These are phyloP conservation scores for Chrysoporthe austroafricana DNA, from an alignment of 2,329 filamentous ascomycete genomes.

Conservation along the genomic window DNA sequence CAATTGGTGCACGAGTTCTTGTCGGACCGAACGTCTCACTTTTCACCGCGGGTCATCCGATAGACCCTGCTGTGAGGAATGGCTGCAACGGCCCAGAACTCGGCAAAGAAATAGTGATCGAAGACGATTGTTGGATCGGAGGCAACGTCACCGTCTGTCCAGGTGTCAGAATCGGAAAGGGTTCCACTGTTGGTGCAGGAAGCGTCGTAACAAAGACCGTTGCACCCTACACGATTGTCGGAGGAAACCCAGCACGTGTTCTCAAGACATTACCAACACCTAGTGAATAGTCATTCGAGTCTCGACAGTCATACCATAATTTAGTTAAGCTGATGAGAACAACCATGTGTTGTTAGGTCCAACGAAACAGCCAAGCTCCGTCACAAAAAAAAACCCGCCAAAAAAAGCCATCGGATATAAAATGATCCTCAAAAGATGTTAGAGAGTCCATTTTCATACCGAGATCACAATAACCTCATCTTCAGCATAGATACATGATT, in stretches of 20 bases:
- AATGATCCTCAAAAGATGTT: too few species aligned
- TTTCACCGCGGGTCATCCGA: conserved; percentile 75
- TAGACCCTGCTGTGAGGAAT: conserved; percentile 74
- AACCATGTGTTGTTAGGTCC: too few species aligned
- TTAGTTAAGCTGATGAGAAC: too few species aligned
- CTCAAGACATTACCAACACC: conserved; percentile 41
- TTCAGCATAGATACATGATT: too few species aligned
- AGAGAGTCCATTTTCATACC: too few species aligned
- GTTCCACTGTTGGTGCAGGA: conserved; percentile 6
- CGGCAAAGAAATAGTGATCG: conserved; percentile 66
- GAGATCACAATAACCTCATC: too few species aligned
- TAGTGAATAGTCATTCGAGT: too few species aligned
- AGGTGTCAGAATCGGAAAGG: conserved; percentile 8
- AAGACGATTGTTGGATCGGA: conserved; percentile 10
- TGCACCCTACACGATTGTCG: conserved; percentile 63
- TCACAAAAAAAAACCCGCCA: too few species aligned
- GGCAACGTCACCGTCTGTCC: neutral
- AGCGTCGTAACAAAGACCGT: conserved; percentile 47
- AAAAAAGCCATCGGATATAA: too few species aligned
- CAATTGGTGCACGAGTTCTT: conserved; percentile 75
- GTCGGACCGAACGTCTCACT: conserved; percentile 78
- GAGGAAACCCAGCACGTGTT: conserved; percentile 68
- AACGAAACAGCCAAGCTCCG: too few species aligned
- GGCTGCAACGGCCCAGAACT: conserved; percentile 76
- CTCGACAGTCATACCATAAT: too few species aligned